These are phyloP conservation scores for Penicillium diatomitis DNA, from an alignment of 495 filamentous ascomycete genomes.

Conservation along the genomic window DNA sequence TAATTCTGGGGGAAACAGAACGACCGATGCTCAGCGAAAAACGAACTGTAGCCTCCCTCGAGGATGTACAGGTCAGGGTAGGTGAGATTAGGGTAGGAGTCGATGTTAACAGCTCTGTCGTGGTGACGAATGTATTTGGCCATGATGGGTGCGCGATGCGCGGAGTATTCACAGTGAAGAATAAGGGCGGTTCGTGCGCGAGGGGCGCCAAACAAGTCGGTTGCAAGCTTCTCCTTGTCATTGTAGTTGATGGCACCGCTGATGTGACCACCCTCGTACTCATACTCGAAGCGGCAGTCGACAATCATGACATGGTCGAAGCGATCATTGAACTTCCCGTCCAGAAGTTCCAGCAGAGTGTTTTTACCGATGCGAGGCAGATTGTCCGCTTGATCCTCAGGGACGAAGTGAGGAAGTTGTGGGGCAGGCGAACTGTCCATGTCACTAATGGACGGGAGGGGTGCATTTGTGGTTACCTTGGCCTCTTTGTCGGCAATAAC, in stretches of 20 bases:
- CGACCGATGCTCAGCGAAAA: conserved; percentile 66
- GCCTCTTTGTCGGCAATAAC: conserved; percentile 65
- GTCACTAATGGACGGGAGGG: conserved; percentile 67
- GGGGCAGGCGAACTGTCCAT: conserved; percentile 60
- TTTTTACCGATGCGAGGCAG: conserved; percentile 77
- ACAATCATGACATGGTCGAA: conserved; percentile 77
- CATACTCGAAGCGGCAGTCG: conserved; percentile 98
- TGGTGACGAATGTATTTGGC: conserved; percentile 65
- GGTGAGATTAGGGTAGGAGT: conserved; percentile 73
- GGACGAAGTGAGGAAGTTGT: conserved; percentile 74
- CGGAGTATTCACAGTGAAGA: conserved; percentile 97
- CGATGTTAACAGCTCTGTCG: conserved; percentile 75
- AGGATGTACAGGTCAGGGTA: conserved; percentile 97
- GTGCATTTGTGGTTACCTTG: conserved; percentile 40
- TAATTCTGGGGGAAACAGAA: conserved; percentile 92
- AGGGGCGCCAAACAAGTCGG: conserved; percentile 62
- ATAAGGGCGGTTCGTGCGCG: conserved; percentile 69
- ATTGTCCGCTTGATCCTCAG: conserved; percentile 69
- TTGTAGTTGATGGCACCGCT: conserved; percentile 89
- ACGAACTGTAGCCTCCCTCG: conserved; percentile 90
- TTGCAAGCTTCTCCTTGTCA: conserved; percentile 78
- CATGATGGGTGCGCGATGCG: conserved; percentile 96
- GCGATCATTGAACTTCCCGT: conserved; percentile 65
- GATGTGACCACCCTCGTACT: conserved; percentile 95
- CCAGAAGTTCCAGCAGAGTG: conserved; percentile 76